phyloP scores from a whole-genome alignment of 495 filamentous ascomycete genomes.

The Penicillium paxilli region DNA sequence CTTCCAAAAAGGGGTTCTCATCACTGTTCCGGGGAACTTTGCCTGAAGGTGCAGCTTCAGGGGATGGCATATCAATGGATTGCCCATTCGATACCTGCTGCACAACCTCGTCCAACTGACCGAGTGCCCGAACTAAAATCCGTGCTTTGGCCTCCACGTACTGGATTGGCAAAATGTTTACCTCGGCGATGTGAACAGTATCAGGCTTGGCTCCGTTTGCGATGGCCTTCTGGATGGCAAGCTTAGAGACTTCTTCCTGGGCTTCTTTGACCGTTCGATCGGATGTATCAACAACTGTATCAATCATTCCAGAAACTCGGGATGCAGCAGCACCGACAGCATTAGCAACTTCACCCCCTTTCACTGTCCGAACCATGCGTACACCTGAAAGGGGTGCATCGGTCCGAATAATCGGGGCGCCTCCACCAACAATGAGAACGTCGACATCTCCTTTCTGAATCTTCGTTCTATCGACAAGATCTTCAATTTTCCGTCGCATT shows the following conservation, averaged over 20 bases:
- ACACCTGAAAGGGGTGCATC: slow-evolving; percentile 19
- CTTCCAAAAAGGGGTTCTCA: not conserved
- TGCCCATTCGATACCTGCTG: not conserved
- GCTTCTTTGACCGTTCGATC: slow-evolving; percentile 35
- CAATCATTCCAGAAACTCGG: slow-evolving; percentile 26
- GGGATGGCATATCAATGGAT: not conserved
- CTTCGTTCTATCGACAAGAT: slow-evolving; percentile 23
- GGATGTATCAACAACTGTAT: slow-evolving; percentile 42
- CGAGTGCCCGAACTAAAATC: slow-evolving; percentile 34
- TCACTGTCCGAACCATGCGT: slow-evolving; percentile 14
- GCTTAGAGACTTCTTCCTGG: slow-evolving; percentile 30
- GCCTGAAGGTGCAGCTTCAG: not conserved
- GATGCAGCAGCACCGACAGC: slow-evolving; percentile 58
- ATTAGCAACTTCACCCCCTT: slow-evolving; percentile 49
- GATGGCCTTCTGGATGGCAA: slow-evolving; percentile 39
- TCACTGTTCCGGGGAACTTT: not conserved
- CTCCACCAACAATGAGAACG: slow-evolving; percentile 31
- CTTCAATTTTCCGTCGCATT: slow-evolving; percentile 20
- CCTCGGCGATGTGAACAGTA: slow-evolving; percentile 33
- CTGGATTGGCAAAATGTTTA: slow-evolving; percentile 34
- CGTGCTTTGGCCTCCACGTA: slow-evolving; percentile 38
- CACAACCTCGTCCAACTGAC: slow-evolving; percentile 20
- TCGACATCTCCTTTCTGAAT: slow-evolving; percentile 34
- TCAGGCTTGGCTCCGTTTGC: slow-evolving; percentile 35
- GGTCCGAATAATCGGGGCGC: slow-evolving; percentile 19